Conservation (phyloP, 2,329 filamentous ascomycete species). For the Drechslerella dactyloides region DNA sequence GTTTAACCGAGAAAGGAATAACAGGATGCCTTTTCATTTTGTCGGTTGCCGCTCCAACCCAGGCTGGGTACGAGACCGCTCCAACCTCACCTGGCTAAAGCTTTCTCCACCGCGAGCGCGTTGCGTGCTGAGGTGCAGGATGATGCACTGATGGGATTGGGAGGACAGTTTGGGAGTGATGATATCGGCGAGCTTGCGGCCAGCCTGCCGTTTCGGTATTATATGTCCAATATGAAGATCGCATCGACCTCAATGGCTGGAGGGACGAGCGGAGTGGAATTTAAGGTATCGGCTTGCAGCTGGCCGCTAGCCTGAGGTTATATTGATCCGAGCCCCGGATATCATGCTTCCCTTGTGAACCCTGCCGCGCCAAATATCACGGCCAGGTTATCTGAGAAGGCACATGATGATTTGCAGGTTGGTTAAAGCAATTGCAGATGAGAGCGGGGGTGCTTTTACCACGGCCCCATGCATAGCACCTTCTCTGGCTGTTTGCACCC, state of each 20-base stretch:
- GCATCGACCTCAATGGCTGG: not conserved
- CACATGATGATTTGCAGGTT: conserved; percentile 48
- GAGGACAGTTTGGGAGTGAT: not conserved
- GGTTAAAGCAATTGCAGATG: conserved; percentile 47
- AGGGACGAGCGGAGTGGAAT: not conserved
- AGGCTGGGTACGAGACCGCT: too few species aligned
- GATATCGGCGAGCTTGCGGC: not conserved
- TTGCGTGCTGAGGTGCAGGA: conserved; percentile 15
- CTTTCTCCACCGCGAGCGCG: conserved; percentile 33
- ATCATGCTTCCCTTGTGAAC: conserved; percentile 20
- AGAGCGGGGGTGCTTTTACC: conserved; percentile 43
- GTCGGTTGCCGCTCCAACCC: conserved; percentile 46
- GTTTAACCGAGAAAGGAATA: conserved; percentile 50
- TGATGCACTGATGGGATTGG: conserved; percentile 3
- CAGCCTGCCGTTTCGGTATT: not conserved
- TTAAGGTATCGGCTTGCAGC: conserved; percentile 1
- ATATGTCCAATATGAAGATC: not conserved
- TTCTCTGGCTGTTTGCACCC: conserved; percentile 40
- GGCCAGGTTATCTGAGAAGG: conserved; percentile 50
- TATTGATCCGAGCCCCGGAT: conserved; percentile 34
- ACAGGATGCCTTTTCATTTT: conserved; percentile 33
- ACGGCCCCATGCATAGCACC: conserved; percentile 46
- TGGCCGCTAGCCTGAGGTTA: conserved; percentile 2
- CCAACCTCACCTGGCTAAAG: conserved; percentile 49
- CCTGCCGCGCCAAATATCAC: conserved; percentile 38